These are phyloP conservation scores for Plasmodium vinckei DNA, from an alignment of 169 alveolate genomes.

Conservation along the genomic window DNA sequence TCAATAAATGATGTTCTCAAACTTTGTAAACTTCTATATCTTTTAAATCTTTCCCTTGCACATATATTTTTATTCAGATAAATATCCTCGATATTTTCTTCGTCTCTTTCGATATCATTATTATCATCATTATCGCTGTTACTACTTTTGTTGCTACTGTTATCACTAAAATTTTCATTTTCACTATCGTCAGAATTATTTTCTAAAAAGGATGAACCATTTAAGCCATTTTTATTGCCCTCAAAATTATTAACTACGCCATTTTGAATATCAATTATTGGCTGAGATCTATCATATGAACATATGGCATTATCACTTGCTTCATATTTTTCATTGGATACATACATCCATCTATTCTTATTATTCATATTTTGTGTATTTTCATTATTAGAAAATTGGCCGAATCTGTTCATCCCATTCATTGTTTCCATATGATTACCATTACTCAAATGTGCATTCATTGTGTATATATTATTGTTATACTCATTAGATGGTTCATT, in stretches of 20 bases:
- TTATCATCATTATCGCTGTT: background rate
- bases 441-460: background rate
- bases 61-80: constrained; percentile 43
- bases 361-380: background rate
- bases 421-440: background rate
- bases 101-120: constrained; percentile 31
- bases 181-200: background rate
- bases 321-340: constrained; percentile 70
- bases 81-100: constrained; percentile 19
- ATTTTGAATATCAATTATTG: constrained; percentile 7
- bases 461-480: background rate
- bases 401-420: background rate
- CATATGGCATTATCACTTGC: constrained; percentile 31
- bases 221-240: background rate
- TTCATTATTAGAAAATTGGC: background rate
- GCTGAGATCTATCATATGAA: constrained; percentile 35
- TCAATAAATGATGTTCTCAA: constrained; percentile 93
- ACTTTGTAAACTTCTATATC: constrained; percentile 92
- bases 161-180: background rate
- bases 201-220: background rate
- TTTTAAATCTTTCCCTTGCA: constrained; percentile 89
- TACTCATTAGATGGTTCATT: background rate
- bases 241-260: background rate
- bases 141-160: background rate
- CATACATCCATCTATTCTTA: constrained; percentile 27